A percentile compares a stretch with the other conserved stretches of the same genome.
phyloP scores from a whole-genome alignment of 1,284 basidiomycete species.

The Ceratobasidium sp. region DNA sequence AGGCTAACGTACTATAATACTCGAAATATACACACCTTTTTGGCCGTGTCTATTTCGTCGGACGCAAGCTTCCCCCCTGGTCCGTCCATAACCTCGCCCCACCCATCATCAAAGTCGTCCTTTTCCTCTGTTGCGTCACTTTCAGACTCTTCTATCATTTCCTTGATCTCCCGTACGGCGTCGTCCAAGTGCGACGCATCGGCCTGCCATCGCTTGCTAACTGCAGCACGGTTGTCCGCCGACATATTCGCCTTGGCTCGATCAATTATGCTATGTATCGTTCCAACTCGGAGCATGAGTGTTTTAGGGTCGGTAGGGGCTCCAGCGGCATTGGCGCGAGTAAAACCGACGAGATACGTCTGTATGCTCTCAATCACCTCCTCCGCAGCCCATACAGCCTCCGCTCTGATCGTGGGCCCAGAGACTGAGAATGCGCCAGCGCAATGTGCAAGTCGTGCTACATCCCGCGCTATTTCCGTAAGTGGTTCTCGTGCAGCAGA shows the following conservation, averaged over 20 bases:
- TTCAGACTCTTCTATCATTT: conserved; percentile 61
- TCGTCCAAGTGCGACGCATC: conserved; percentile 71
- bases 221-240: conserved; percentile 67
- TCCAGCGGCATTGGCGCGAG: conserved; percentile 44
- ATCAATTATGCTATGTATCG: conserved; percentile 72
- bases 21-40: conserved; percentile 58
- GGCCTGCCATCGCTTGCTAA: conserved; percentile 64
- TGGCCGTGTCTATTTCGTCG: conserved; percentile 61
- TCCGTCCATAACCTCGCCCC: conserved; percentile 71
- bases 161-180: conserved; percentile 66
- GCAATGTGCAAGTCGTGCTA: conserved; percentile 68
- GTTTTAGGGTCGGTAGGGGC: conserved; percentile 54
- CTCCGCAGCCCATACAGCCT: conserved; percentile 58
- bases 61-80: conserved; percentile 55
- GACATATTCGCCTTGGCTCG: conserved; percentile 62
- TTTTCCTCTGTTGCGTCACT: conserved; percentile 52
- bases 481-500: conserved; percentile 65
- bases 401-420: conserved; percentile 65
- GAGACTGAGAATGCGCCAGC: conserved; percentile 63
- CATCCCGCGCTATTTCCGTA: conserved; percentile 64
- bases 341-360: conserved; percentile 53
- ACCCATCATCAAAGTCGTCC: conserved; percentile 58
- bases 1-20: neutral
- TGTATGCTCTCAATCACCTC: conserved; percentile 62
- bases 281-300: conserved; percentile 69